Evolutionary conservation across 768 basidiomycete genomes (phyloP).

Genomic region (Chiua virens): DNA sequence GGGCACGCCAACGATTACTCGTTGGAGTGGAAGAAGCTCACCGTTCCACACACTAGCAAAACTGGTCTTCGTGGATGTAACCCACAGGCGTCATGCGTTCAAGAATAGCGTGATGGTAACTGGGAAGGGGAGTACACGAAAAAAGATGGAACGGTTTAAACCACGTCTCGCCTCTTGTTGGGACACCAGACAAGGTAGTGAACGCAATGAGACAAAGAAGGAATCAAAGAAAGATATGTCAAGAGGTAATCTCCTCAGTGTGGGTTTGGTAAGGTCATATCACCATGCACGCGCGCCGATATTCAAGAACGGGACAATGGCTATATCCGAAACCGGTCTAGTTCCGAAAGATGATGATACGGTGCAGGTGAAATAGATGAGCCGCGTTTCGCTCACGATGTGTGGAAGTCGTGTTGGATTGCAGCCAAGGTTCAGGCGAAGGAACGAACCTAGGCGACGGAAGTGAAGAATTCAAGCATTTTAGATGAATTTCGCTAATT

Average conservation of each 20-base stretch:
- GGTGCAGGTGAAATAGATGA: constrained; percentile 18
- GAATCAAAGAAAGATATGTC: constrained; percentile 13
- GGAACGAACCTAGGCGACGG: constrained; percentile 10
- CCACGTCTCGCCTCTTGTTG: constrained; percentile 27
- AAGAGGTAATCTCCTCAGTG: constrained; percentile 11
- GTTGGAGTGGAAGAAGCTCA: constrained; percentile 6
- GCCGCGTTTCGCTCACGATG: constrained; percentile 15
- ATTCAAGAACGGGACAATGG: constrained; percentile 30
- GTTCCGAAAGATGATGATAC: constrained; percentile 23
- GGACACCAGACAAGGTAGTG: constrained; percentile 37
- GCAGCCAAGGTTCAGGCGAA: constrained; percentile 10
- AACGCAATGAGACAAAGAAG: constrained; percentile 24
- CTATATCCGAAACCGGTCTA: constrained; percentile 38
- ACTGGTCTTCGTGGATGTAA: constrained; percentile 15
- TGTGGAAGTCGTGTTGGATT: constrained; percentile 1
- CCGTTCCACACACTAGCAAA: constrained; percentile 9
- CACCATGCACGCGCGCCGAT: constrained; percentile 14
- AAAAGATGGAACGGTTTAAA: constrained; percentile 12
- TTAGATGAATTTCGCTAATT: constrained; percentile 1
- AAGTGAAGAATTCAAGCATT: constrained; percentile 15
- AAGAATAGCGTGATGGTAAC: constrained; percentile 3
- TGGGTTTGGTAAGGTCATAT: constrained; percentile 18
- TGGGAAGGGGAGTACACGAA: neutral
- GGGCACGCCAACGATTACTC: neutral
- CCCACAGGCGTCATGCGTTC: constrained; percentile 9